phyloP scores from a whole-genome alignment of 2,329 filamentous ascomycete genomes.

The Diplodia sapinea region DNA sequence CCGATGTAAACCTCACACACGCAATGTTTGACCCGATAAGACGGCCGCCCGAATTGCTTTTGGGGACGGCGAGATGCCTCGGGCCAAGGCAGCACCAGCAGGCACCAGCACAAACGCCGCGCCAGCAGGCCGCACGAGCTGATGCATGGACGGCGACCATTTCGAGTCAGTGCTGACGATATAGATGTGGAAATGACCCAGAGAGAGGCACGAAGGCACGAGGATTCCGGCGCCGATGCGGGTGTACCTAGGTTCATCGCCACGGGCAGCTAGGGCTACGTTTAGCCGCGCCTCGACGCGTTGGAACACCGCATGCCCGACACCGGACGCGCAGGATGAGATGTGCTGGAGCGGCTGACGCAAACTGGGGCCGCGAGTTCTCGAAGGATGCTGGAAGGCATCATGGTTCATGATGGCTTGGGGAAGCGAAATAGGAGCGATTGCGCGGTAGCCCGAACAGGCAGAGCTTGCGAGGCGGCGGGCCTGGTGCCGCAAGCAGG shows the following conservation, averaged over 20 bases:
- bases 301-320: neutral
- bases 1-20: conserved; percentile 7
- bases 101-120: neutral
- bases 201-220: neutral
- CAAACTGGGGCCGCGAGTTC: neutral
- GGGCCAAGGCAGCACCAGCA: neutral
- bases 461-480: conserved; percentile 25
- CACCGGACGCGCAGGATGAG: neutral
- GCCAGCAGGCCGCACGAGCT: neutral
- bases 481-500: conserved; percentile 20
- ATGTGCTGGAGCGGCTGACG: neutral
- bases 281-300: neutral
- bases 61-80: neutral
- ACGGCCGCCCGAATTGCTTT: neutral
- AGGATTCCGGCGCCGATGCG: neutral
- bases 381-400: conserved; percentile 1
- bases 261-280: neutral
- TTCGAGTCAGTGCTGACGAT: neutral
- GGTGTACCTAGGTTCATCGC: neutral
- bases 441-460: conserved; percentile 10
- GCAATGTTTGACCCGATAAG: conserved; percentile 1
- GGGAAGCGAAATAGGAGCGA: conserved; percentile 24
- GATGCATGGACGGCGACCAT: neutral
- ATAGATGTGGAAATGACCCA: neutral
- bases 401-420: neutral